phyloP scores from a whole-genome alignment of 1,284 basidiomycete species.

The Prillingera fragicola region DNA sequence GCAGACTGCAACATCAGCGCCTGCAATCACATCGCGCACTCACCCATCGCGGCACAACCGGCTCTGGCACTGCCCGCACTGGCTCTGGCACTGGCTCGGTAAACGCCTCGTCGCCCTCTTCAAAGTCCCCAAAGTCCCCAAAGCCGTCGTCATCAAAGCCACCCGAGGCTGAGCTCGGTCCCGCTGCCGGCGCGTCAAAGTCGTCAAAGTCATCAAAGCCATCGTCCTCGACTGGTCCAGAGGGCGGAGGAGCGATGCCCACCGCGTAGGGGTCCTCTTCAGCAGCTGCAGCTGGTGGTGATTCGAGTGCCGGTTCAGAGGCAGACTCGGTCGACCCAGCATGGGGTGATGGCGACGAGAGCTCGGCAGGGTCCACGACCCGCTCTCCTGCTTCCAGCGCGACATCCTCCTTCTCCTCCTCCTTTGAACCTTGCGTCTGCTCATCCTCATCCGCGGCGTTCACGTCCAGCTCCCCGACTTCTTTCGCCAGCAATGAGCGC shows the following conservation, averaged over 20 bases:
- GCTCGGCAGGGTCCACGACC: too few species aligned
- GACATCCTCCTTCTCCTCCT: too few species aligned
- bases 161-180: conserved; percentile 14
- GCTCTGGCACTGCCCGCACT: conserved; percentile 35
- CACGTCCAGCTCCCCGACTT: neutral
- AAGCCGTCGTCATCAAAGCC: conserved; percentile 38
- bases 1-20: conserved; percentile 53
- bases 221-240: too few species aligned
- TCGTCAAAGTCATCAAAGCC: conserved; percentile 59
- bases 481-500: too few species aligned
- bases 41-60: conserved; percentile 14
- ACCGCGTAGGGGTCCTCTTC: too few species aligned
- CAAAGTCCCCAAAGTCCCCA: conserved; percentile 66
- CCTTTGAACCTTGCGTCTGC: too few species aligned
- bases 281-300: too few species aligned
- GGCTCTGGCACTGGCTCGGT: conserved; percentile 47
- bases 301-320: too few species aligned
- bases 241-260: too few species aligned
- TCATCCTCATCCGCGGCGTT: neutral
- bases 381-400: too few species aligned
- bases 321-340: too few species aligned
- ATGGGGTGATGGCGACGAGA: too few species aligned
- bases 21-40: neutral
- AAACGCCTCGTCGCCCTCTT: conserved; percentile 49
- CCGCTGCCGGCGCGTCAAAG: conserved; percentile 40